Evolutionary conservation across 2,329 filamentous ascomycete genomes (phyloP).

Genomic region (Uncinocarpus reesii): DNA sequence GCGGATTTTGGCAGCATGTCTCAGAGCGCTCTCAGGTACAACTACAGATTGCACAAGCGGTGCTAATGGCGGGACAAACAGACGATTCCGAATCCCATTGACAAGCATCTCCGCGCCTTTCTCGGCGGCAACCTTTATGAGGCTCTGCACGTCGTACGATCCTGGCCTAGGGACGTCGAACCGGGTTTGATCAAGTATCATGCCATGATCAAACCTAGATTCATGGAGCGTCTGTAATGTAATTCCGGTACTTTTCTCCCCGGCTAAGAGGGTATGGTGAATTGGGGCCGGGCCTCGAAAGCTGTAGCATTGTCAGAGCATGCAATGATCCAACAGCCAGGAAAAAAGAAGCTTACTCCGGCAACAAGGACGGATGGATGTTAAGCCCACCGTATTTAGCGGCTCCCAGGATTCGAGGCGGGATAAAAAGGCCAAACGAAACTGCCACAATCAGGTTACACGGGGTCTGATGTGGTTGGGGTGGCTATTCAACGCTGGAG

Average conservation of each 20-base stretch:
- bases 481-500: conserved; percentile 39
- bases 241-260: conserved; percentile 56
- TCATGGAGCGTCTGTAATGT: conserved; percentile 79
- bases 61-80: conserved; percentile 55
- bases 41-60: conserved; percentile 26
- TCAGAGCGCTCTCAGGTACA: conserved; percentile 24
- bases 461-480: conserved; percentile 33
- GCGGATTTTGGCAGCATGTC: conserved; percentile 63
- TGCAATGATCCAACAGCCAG: conserved; percentile 1
- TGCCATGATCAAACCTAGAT: conserved; percentile 65
- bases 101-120: conserved; percentile 63
- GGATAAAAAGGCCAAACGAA: conserved; percentile 87
- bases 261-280: conserved; percentile 65
- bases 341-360: conserved; percentile 48
- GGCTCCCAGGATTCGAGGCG: conserved; percentile 57
- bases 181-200: conserved; percentile 60
- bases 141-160: conserved; percentile 42
- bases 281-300: conserved; percentile 79
- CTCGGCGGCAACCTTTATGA: conserved; percentile 48
- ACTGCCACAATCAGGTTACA: conserved; percentile 81
- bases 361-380: conserved; percentile 82
- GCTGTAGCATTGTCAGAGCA: conserved; percentile 34
- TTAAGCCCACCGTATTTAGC: conserved; percentile 82
- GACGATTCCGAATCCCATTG: conserved; percentile 48
- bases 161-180: conserved; percentile 34